Conservation (phyloP, 1,284 basidiomycete genomes). For the Leccinum olivaceoglutinosum region DNA sequence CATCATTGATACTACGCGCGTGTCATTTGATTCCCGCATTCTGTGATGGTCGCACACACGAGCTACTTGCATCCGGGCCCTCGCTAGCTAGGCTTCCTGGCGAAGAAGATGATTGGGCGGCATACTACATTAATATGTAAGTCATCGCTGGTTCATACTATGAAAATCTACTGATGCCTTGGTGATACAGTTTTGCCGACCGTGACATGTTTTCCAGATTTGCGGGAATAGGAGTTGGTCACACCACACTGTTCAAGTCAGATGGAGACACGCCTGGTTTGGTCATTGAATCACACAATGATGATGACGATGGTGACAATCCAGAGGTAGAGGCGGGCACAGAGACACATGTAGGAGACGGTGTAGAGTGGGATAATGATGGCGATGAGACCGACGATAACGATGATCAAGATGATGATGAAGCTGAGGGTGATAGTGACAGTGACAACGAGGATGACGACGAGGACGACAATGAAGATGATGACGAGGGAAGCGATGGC, state of each 20-base stretch:
- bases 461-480: no score
- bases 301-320: not conserved
- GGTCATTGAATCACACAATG: not conserved
- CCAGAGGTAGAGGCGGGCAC: not conserved
- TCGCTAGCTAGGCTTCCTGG: not conserved
- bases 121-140: conserved; percentile 11
- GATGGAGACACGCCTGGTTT: not conserved
- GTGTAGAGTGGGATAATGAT: not conserved
- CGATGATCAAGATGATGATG: not conserved
- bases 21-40: conserved; percentile 6
- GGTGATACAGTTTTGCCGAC: not conserved
- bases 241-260: not conserved
- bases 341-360: not conserved
- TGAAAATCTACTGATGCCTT: not conserved
- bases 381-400: not conserved
- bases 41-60: not conserved
- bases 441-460: not conserved
- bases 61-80: not conserved
- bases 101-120: conserved; percentile 2
- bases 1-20: not conserved
- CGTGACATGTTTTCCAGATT: not conserved
- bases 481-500: not conserved
- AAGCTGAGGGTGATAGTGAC: not conserved
- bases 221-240: not conserved
- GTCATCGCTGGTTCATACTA: not conserved